These are phyloP conservation scores for Penicillium antarcticum DNA, from an alignment of 495 filamentous ascomycete species.

Conservation along the genomic window DNA sequence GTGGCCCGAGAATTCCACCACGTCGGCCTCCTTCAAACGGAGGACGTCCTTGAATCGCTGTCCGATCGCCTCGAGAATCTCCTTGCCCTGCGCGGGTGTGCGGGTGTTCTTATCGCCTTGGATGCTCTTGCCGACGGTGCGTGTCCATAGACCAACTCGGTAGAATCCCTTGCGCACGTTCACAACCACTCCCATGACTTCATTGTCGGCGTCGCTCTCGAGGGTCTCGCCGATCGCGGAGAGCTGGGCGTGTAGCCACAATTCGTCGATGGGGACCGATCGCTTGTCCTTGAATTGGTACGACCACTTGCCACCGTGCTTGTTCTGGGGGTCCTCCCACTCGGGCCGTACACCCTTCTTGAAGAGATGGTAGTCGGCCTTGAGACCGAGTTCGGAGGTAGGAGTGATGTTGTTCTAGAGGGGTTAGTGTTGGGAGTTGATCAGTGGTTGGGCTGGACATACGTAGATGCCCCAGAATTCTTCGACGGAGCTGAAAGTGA, in stretches of 20 bases:
- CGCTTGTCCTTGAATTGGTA: slow-evolving; percentile 97
- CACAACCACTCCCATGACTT: slow-evolving; percentile 99
- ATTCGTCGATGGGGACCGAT: slow-evolving; percentile 81
- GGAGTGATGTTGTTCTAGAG: slow-evolving; percentile 95
- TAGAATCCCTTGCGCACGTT: slow-evolving; percentile 98
- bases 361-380: slow-evolving; percentile 99
- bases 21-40: slow-evolving; percentile 67
- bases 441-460: slow-evolving; percentile 37
- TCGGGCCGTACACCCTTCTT: slow-evolving; percentile 95
- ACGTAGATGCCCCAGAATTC: slow-evolving; percentile 99
- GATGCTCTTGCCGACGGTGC: slow-evolving; percentile 79
- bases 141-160: slow-evolving; percentile 90
- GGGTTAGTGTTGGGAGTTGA: not conserved
- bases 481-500: slow-evolving; percentile 96
- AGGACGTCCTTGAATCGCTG: slow-evolving; percentile 87
- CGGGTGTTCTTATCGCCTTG: slow-evolving; percentile 71
- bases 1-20: slow-evolving; percentile 93
- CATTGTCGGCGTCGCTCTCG: slow-evolving; percentile 83
- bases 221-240: slow-evolving; percentile 97
- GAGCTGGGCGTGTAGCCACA: slow-evolving; percentile 97
- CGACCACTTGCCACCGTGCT: slow-evolving; percentile 98
- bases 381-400: slow-evolving; percentile 89
- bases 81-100: slow-evolving; percentile 73
- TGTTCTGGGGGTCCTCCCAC: slow-evolving; percentile 98
- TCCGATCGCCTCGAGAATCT: slow-evolving; percentile 78